phyloP scores from a whole-genome alignment of 805 yeast species.

The Pichia sporocuriosa region DNA sequence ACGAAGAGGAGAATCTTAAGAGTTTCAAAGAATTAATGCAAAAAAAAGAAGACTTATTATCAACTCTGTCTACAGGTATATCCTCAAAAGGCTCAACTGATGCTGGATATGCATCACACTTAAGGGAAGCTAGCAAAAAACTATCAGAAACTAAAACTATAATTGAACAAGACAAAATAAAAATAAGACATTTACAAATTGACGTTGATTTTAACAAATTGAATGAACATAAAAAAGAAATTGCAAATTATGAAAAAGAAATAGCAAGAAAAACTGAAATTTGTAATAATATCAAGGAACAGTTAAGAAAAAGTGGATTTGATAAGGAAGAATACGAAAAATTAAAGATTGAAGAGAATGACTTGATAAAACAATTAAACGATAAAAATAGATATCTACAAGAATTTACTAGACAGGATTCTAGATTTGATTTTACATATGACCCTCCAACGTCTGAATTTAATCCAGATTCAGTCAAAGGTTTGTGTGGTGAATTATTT shows the following conservation, averaged over 20 bases:
- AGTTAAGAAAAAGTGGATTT: constrained; percentile 50
- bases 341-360: constrained; percentile 40
- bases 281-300: constrained; percentile 32
- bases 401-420: constrained; percentile 51
- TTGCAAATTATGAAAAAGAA: constrained; percentile 42
- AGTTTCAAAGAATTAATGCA: constrained; percentile 40
- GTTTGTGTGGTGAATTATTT: constrained; percentile 85
- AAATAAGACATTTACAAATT: constrained; percentile 42
- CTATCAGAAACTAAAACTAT: constrained; percentile 47
- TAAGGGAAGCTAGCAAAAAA: constrained; percentile 53
- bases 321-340: constrained; percentile 39
- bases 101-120: constrained; percentile 71
- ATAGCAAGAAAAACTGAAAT: constrained; percentile 37
- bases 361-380: constrained; percentile 38
- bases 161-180: constrained; percentile 54
- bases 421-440: constrained; percentile 72
- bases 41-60: constrained; percentile 69
- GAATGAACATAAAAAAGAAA: constrained; percentile 44
- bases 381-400: constrained; percentile 43
- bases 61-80: constrained; percentile 83
- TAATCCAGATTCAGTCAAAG: constrained; percentile 60
- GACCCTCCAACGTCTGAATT: constrained; percentile 57
- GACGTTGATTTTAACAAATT: constrained; percentile 41
- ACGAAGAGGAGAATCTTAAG: constrained; percentile 38
- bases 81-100: constrained; percentile 72